phyloP scores from a whole-genome alignment of 2,329 filamentous ascomycete genomes.

The Decorospora gaudefroyi region DNA sequence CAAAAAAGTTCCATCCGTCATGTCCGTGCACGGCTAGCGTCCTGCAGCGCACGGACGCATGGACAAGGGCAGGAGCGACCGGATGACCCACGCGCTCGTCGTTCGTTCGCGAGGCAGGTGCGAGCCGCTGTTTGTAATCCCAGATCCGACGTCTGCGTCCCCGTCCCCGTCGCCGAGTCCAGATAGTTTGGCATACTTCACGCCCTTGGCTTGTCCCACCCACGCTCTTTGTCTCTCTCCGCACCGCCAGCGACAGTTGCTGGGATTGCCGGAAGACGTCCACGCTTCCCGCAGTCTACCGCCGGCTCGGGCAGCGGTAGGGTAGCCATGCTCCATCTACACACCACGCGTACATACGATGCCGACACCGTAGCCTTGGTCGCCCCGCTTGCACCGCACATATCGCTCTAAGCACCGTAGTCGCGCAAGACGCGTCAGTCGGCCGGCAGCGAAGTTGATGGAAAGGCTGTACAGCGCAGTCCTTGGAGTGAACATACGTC shows the following conservation, averaged over 20 bases:
- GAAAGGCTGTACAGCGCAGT: conserved; percentile 42
- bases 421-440: conserved; percentile 19
- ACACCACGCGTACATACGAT: conserved; percentile 29
- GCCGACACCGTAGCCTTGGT: conserved; percentile 24
- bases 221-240: too few species aligned
- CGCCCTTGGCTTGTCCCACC: too few species aligned
- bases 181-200: too few species aligned
- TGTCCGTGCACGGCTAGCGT: too few species aligned
- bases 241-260: background rate
- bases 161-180: too few species aligned
- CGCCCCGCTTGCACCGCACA: conserved; percentile 6
- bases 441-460: conserved; percentile 42
- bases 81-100: too few species aligned
- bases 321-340: conserved; percentile 38
- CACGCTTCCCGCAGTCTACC: conserved; percentile 9
- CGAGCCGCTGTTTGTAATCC: too few species aligned
- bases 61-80: too few species aligned
- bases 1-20: too few species aligned
- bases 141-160: too few species aligned
- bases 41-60: too few species aligned
- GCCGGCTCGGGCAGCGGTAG: conserved; percentile 31
- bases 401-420: conserved; percentile 16
- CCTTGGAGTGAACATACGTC: conserved; percentile 42
- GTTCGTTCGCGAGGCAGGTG: too few species aligned
- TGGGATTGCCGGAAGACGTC: background rate